Evolutionary conservation across 495 filamentous ascomycete genomes (phyloP).

Genomic region (Xylaria cubensis): DNA sequence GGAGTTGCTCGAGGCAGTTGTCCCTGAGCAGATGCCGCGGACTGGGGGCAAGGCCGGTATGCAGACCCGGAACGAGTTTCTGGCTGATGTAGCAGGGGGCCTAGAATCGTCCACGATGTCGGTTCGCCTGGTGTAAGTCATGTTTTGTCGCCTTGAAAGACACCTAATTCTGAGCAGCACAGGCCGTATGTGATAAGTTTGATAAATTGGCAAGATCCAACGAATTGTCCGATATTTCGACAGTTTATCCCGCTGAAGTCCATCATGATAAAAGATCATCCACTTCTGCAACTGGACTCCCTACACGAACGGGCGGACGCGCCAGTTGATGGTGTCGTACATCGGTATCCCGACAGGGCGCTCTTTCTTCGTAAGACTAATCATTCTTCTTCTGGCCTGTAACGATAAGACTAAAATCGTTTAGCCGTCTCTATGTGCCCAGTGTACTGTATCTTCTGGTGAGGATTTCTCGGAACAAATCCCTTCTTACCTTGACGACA

Average conservation of each 20-base stretch:
- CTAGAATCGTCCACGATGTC: slow-evolving; percentile 60
- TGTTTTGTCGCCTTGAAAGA: not conserved
- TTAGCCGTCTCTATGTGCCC: slow-evolving; percentile 62
- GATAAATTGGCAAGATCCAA: slow-evolving; percentile 61
- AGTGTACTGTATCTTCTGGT: slow-evolving; percentile 62
- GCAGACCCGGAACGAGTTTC: slow-evolving; percentile 56
- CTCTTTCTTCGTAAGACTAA: slow-evolving; percentile 59
- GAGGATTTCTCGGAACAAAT: no score
- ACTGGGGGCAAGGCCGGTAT: slow-evolving; percentile 38
- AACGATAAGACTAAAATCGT: slow-evolving; percentile 20
- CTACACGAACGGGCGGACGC: slow-evolving; percentile 58
- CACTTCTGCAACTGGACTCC: slow-evolving; percentile 48
- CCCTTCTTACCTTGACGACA: no score
- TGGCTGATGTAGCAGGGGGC: slow-evolving; percentile 57
- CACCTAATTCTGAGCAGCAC: slow-evolving; percentile 3
- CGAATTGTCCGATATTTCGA: slow-evolving; percentile 59
- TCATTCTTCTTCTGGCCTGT: not conserved
- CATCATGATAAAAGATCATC: slow-evolving; percentile 57
- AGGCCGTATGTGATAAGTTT: slow-evolving; percentile 62
- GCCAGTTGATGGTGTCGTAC: slow-evolving; percentile 58
- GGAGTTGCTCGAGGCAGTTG: slow-evolving; percentile 44
- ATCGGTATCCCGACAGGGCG: slow-evolving; percentile 66
- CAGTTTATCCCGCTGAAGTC: slow-evolving; percentile 63
- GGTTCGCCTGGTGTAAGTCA: slow-evolving; percentile 54
- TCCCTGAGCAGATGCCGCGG: slow-evolving; percentile 54